A percentile compares a stretch with the other conserved stretches of the same genome.
Conservation (phyloP, 305 asterid species). For the Coffea humblotiana region DNA sequence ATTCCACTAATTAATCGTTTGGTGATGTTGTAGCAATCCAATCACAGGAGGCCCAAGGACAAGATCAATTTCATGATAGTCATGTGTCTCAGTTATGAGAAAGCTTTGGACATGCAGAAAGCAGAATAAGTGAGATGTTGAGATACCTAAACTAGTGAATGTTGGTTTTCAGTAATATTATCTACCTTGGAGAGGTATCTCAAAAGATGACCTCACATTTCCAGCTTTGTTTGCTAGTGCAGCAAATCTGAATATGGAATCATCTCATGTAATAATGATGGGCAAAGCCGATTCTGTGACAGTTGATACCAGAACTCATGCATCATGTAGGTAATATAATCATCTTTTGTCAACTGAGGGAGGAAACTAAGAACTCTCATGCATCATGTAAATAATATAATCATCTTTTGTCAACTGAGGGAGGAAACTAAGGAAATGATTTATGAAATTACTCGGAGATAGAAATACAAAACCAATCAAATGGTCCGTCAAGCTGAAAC, state of each 20-base stretch:
- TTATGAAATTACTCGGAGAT: not conserved
- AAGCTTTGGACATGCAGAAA: not conserved
- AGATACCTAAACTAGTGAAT: not conserved
- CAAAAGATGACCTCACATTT: not conserved
- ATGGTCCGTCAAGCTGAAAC: not conserved
- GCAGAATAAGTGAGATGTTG: not conserved
- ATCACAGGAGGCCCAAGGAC: not conserved
- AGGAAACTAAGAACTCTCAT: not conserved
- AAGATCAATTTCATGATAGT: not conserved
- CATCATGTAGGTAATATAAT: not conserved
- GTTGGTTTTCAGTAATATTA: not conserved
- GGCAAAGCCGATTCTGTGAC: not conserved
- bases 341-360: not conserved
- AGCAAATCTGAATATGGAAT: not conserved
- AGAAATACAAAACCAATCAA: constrained; percentile 4
- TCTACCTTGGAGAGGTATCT: not conserved
- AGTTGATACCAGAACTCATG: not conserved
- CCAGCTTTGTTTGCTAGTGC: not conserved
- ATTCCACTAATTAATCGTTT: not conserved
- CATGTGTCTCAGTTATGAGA: not conserved
- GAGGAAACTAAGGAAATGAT: not conserved
- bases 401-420: not conserved
- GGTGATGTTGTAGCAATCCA: not conserved
- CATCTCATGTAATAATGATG: not conserved
- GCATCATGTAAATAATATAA: too few relatives aligned